Conservation (phyloP, 805 yeast species). For the Tetrapisispora namnaoensis region DNA sequence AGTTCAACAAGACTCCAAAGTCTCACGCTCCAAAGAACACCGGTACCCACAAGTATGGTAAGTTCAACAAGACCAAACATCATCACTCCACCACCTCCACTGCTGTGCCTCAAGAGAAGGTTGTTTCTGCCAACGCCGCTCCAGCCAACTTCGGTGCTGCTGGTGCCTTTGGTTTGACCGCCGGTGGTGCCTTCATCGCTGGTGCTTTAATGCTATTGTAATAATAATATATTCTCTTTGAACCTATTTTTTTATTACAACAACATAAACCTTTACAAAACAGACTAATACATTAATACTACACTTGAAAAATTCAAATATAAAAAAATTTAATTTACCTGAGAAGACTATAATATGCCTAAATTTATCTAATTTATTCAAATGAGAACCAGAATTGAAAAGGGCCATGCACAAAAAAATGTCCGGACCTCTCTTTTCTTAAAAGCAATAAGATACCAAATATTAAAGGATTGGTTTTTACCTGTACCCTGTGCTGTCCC, state of each 20-base stretch:
- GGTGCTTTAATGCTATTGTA: constrained; percentile 41
- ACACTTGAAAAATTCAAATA: too few relatives aligned
- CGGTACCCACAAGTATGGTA: constrained; percentile 51
- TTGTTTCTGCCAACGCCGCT: constrained; percentile 12
- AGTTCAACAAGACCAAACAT: constrained; percentile 35
- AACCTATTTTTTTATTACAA: not conserved
- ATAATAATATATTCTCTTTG: constrained; percentile 5
- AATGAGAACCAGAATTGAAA: not conserved
- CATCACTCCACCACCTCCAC: constrained; percentile 9
- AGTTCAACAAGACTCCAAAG: constrained; percentile 34
- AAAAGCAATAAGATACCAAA: not conserved
- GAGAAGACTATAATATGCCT: not conserved
- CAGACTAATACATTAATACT: not conserved
- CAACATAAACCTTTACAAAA: not conserved
- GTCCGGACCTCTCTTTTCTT: not conserved
- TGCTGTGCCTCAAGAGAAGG: not conserved
- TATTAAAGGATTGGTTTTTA: not conserved
- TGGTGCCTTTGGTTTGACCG: constrained; percentile 26
- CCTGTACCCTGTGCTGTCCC: not conserved
- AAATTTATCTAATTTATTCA: too few relatives aligned
- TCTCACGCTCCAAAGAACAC: constrained; percentile 28
- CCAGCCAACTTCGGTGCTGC: constrained; percentile 14
- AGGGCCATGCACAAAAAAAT: not conserved
- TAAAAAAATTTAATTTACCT: not conserved
- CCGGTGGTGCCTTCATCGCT: constrained; percentile 41